Evolutionary conservation across 768 basidiomycete genomes (phyloP), one percentile per base, ranked within the genome.

Genomic region (Sistotremastrum niveocremeum): DNA sequence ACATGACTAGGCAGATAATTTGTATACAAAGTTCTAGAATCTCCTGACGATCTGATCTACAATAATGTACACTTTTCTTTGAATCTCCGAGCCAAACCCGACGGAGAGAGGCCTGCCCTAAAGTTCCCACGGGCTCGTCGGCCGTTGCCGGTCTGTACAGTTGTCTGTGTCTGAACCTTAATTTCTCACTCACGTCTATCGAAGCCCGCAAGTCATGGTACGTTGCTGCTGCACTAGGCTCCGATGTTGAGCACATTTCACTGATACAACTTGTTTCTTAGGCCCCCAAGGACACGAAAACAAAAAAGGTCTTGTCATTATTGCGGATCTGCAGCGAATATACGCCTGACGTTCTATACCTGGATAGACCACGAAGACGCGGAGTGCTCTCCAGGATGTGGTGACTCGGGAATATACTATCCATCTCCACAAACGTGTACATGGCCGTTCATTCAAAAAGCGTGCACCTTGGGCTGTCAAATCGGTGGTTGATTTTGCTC

Each of bases 401-500:
- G 94, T 97, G 54, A 86, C 93, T 54, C 83, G 93, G 60, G 94
- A 99, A 66, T 95, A 97, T 82, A 97, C 94, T 60, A 84, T 97
- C 73, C 89, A 95, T 69, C 71, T 97, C 37, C 90, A 95, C 81
- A 95, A 94, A 68, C 81, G 69, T 55, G 88, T 91, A 38, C 87
- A 90, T 66, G 87, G 84, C 56, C 77, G 83, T 50, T 83, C 85
- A 38, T 97, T 95, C 77, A 97, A 97, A 73, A 94, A 94, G 77
- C 84, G 93, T 56, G 90, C 95, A 11, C 95, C 95, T 28, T 83
- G 80, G 72, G 95, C 91, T 55, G 77, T 98, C 68, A 98, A 98
- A 72, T 85, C 88, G 53, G 81, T 98, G 54, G 70, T 88, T 57
- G 75, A 76, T 45, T 99, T 99, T 59, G 91, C 95, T 8, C 79